Conservation (phyloP, 2,329 filamentous ascomycete genomes). For the Blastomyces percursus region DNA sequence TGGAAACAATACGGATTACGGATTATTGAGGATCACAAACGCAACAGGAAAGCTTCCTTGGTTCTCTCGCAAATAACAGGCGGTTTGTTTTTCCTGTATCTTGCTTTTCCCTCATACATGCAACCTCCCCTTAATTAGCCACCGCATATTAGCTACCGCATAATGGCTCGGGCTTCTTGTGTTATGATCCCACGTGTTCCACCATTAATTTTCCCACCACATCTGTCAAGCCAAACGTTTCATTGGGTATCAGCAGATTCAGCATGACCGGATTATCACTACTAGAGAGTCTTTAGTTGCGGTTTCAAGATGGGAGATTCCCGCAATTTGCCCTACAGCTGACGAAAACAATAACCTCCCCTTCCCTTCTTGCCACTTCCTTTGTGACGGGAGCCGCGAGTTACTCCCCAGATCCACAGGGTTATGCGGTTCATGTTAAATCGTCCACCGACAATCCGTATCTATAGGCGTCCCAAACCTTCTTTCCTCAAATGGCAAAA, state of each 20-base stretch:
- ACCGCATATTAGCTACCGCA: too few relatives aligned
- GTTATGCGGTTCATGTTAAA: not conserved
- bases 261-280: not conserved
- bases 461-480: not conserved
- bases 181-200: constrained; percentile 1
- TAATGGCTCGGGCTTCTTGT: not conserved
- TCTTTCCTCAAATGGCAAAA: not conserved
- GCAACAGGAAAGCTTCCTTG: not conserved
- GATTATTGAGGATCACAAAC: not conserved
- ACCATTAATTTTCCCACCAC: not conserved
- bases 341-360: not conserved
- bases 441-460: not conserved
- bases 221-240: not conserved
- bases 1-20: too few relatives aligned
- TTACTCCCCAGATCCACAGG: not conserved
- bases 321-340: not conserved
- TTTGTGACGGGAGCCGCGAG: not conserved
- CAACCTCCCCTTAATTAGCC: not conserved
- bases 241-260: not conserved
- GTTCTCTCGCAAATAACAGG: not conserved
- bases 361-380: not conserved
- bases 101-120: not conserved
- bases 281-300: not conserved
- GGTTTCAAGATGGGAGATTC: not conserved
- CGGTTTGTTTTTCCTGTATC: not conserved